Conservation (phyloP, 306 rosid species). For the Cucurbita maxima region DNA sequence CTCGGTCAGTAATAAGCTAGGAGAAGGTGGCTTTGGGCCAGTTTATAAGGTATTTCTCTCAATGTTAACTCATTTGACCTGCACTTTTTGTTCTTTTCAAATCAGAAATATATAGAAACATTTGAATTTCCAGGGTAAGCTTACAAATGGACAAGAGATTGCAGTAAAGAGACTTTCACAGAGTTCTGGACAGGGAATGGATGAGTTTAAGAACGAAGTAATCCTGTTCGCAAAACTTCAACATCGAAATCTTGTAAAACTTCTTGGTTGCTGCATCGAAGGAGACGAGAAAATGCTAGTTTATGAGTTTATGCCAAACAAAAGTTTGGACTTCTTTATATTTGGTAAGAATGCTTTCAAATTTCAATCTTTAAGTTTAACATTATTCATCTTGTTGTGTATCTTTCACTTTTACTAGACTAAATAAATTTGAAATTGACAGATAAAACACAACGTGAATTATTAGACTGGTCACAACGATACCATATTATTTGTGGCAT, state of each 20-base stretch:
- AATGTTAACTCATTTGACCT: background rate
- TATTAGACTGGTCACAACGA: constrained; percentile 7
- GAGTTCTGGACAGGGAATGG: constrained; percentile 40
- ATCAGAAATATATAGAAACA: background rate
- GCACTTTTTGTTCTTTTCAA: background rate
- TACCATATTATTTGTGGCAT: constrained; percentile 7
- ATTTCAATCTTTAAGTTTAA: background rate
- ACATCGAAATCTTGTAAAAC: constrained; percentile 52
- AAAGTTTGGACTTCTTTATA: constrained; percentile 49
- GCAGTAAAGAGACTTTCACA: constrained; percentile 53
- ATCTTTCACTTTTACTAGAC: background rate
- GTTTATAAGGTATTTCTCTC: constrained; percentile 26
- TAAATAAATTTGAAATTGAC: background rate
- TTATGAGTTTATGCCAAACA: constrained; percentile 15
- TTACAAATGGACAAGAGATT: constrained; percentile 30
- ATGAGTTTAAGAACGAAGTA: constrained; percentile 53
- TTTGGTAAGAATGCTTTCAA: constrained; percentile 28
- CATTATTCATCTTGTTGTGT: too few relatives aligned
- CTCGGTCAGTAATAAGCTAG: constrained; percentile 16
- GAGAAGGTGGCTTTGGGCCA: constrained; percentile 31
- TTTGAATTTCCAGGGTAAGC: constrained; percentile 29
- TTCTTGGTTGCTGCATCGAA: constrained; percentile 47
- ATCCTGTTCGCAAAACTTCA: constrained; percentile 46
- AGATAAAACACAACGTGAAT: background rate
- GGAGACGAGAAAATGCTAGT: constrained; percentile 28